Evolutionary conservation across 108 stramenopile genomes (phyloP).

Genomic region (Nannochloropsis granulata): DNA sequence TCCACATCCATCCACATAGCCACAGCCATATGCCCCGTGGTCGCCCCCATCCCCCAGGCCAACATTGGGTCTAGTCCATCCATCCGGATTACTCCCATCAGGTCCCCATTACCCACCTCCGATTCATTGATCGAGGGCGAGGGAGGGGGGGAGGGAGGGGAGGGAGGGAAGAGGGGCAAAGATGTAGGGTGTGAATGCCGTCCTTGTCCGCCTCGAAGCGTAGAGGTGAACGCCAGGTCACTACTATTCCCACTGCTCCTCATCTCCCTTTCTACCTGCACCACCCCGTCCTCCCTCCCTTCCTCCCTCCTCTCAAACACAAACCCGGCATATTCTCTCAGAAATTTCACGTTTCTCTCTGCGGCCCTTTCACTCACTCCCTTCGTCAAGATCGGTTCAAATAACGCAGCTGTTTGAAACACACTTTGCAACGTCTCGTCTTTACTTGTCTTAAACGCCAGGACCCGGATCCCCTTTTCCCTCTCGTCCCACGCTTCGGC

Average conservation of each 20-base stretch:
- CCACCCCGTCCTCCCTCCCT: neutral
- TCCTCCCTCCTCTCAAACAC: neutral
- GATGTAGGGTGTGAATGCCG: no score
- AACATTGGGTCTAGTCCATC: slow-evolving; percentile 24
- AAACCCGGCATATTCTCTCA: neutral
- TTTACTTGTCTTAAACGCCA: neutral
- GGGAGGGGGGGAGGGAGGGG: no score
- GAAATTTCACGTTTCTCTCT: neutral
- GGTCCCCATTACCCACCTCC: slow-evolving; percentile 2
- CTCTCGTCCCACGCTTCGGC: neutral
- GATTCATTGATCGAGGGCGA: neutral
- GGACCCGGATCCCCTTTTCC: neutral
- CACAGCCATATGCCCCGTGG: slow-evolving; percentile 12
- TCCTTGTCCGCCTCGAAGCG: no score
- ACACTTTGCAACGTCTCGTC: neutral
- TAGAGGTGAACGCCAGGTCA: neutral
- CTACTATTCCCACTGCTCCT: no score
- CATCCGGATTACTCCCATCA: slow-evolving; percentile 1
- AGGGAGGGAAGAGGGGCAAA: no score
- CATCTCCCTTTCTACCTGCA: neutral
- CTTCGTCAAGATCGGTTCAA: neutral
- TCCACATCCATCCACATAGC: slow-evolving; percentile 9
- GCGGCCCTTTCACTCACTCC: neutral
- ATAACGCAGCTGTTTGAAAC: neutral
- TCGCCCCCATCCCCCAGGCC: slow-evolving; percentile 1